Evolutionary conservation across 768 basidiomycete genomes (phyloP).

Genomic region (Scleroderma bovista): DNA sequence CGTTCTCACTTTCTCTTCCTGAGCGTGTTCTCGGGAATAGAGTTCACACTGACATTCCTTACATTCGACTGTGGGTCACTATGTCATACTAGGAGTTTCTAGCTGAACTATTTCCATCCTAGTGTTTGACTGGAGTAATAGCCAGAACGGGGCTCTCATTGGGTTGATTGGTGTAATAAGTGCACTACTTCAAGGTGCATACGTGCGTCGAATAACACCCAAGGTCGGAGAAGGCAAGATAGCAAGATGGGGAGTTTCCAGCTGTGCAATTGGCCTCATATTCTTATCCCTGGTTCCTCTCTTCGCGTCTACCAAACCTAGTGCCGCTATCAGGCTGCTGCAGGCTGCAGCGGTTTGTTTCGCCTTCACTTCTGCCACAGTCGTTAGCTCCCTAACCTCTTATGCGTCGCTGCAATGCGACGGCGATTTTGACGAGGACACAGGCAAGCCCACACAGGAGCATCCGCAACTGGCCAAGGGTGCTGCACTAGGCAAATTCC

Average conservation of each 20-base stretch:
- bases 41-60: constrained; percentile 95
- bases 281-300: constrained; percentile 69
- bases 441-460: constrained; percentile 48
- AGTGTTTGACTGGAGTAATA: constrained; percentile 90
- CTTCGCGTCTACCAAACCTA: constrained; percentile 37
- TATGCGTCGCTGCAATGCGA: constrained; percentile 90
- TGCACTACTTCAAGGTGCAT: constrained; percentile 88
- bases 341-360: constrained; percentile 75
- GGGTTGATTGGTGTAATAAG: constrained; percentile 87
- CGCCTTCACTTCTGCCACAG: constrained; percentile 93
- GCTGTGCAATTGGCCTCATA: constrained; percentile 65
- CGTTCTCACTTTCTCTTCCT: constrained; percentile 81
- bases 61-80: constrained; percentile 73
- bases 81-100: not conserved
- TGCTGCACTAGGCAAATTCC: constrained; percentile 76
- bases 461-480: constrained; percentile 78
- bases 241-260: constrained; percentile 73
- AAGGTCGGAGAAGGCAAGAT: constrained; percentile 76
- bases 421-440: constrained; percentile 54
- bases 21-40: constrained; percentile 88
- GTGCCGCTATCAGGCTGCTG: constrained; percentile 46
- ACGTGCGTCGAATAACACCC: constrained; percentile 77
- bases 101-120: constrained; percentile 4
- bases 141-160: constrained; percentile 80
- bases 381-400: constrained; percentile 89